phyloP scores from a whole-genome alignment of 225 moss, liverwort and hornwort species.

The Climacium dendroides region DNA sequence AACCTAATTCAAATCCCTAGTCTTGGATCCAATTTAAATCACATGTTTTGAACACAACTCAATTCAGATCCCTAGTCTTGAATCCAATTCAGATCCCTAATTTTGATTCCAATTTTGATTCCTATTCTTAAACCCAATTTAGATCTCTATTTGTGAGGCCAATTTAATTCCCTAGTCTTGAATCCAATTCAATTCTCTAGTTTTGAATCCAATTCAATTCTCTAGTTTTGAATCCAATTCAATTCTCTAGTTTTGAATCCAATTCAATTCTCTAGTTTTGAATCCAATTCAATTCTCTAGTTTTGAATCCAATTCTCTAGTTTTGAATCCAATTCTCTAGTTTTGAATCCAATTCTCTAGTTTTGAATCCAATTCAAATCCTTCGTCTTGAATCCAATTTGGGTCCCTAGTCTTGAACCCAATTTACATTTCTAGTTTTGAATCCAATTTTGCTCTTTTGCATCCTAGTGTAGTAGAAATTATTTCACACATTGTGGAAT shows the following conservation, averaged over 20 bases:
- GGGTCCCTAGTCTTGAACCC: background rate
- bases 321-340: too few relatives aligned
- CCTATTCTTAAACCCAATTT: background rate
- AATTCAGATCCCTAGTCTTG: too few relatives aligned
- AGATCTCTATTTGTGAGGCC: background rate
- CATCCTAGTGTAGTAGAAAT: background rate
- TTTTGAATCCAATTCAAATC: background rate
- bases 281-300: accelerated
- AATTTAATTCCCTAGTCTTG: accelerated
- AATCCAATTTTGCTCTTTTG: background rate
- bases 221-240: accelerated
- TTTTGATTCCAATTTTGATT: background rate
- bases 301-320: too few relatives aligned
- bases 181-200: accelerated
- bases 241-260: background rate
- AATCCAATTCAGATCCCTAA: background rate
- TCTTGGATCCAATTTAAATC: background rate
- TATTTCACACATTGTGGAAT: background rate
- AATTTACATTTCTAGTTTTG: too few relatives aligned
- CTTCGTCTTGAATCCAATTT: too few relatives aligned
- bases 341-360: background rate
- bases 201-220: background rate
- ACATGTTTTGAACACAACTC: background rate
- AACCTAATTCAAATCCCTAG: too few relatives aligned
- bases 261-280: background rate